These are phyloP conservation scores for Ambrosiella beaveri DNA, from an alignment of 2,329 filamentous ascomycete genomes.

Conservation along the genomic window DNA sequence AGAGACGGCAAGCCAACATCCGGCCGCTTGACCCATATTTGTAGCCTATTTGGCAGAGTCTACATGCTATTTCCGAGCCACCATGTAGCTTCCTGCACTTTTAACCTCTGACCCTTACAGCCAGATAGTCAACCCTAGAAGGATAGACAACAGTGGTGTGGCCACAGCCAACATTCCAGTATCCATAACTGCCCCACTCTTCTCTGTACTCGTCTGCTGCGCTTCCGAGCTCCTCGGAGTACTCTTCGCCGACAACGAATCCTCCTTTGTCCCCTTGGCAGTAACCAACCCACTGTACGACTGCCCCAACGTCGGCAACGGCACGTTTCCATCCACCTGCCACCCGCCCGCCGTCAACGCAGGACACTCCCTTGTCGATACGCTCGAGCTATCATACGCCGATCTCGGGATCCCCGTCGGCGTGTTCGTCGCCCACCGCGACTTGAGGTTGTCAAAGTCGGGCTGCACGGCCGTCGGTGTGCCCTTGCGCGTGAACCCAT, in stretches of 20 bases:
- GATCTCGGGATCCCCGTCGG: conserved; percentile 51
- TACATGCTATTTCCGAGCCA: background rate
- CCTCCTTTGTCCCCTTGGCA: background rate
- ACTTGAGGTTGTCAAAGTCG: conserved; percentile 63
- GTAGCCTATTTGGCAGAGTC: too few relatives aligned
- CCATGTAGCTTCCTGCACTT: background rate
- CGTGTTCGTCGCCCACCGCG: conserved; percentile 54
- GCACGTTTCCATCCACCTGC: conserved; percentile 52
- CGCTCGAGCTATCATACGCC: conserved; percentile 43
- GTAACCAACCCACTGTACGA: background rate
- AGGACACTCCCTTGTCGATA: conserved; percentile 53
- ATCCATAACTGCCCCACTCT: conserved; percentile 1
- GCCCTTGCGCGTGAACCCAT: conserved; percentile 53
- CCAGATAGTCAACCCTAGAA: background rate
- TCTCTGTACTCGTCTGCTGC: background rate
- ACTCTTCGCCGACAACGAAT: background rate
- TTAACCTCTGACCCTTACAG: background rate
- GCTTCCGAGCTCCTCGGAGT: background rate
- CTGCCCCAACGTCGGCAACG: conserved; percentile 52
- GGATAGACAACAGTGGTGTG: background rate
- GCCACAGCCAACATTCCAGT: background rate
- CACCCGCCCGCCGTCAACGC: conserved; percentile 50
- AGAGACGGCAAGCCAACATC: too few relatives aligned
- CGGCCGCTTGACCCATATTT: too few relatives aligned
- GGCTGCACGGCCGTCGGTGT: conserved; percentile 56